Conservation (phyloP, 208 protist species). For the Leishmania tarentolae region DNA sequence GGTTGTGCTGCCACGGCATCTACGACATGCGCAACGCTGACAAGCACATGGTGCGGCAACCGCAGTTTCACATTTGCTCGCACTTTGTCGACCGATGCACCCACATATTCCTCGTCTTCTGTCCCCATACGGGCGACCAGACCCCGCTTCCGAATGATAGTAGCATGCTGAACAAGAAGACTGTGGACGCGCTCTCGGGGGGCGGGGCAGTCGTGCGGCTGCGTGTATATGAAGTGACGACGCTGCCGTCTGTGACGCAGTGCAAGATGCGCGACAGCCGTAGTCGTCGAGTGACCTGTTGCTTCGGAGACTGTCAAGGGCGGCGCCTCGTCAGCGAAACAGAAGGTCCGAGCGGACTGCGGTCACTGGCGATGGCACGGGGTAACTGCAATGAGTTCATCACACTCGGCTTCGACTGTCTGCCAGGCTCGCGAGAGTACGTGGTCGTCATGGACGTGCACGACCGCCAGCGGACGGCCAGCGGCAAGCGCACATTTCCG, state of each 20-base stretch:
- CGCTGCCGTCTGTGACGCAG: conserved; percentile 65
- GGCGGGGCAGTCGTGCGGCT: conserved; percentile 40
- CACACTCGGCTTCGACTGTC: conserved; percentile 76
- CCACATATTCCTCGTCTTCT: conserved; percentile 74
- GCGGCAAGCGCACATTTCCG: conserved; percentile 24
- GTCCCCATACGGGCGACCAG: conserved; percentile 58
- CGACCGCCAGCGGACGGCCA: not conserved
- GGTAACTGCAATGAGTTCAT: conserved; percentile 46
- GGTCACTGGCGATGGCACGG: conserved; percentile 38
- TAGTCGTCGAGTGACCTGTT: conserved; percentile 41
- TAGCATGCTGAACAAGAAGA: conserved; percentile 19
- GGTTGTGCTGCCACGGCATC: conserved; percentile 59
- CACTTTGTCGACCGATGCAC: conserved; percentile 35
- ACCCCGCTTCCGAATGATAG: conserved; percentile 47
- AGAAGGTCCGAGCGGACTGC: conserved; percentile 35
- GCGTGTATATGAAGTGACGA: conserved; percentile 67
- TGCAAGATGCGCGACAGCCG: conserved; percentile 1
- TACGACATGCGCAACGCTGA: conserved; percentile 31
- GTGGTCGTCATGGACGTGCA: conserved; percentile 57
- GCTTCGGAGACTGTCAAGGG: conserved; percentile 60
- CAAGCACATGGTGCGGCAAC: conserved; percentile 41
- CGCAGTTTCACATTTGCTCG: conserved; percentile 79
- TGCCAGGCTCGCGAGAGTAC: conserved; percentile 58
- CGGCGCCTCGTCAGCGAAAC: conserved; percentile 54
- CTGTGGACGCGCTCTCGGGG: conserved; percentile 9